phyloP scores from a whole-genome alignment of 345 rosid genomes.

The Salix dunnii region DNA sequence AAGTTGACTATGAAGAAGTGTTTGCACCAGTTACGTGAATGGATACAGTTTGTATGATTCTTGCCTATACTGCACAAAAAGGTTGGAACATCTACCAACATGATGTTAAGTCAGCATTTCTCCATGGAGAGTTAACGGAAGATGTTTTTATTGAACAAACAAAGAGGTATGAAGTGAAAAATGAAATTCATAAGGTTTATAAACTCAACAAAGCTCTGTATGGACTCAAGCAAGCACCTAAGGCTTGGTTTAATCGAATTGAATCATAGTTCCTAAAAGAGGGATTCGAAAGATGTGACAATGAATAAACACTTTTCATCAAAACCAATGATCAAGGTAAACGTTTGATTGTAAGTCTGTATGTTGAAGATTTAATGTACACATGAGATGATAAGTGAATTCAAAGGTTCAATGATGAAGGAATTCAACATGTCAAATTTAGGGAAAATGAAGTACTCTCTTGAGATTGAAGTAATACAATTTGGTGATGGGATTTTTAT shows the following conservation, averaged over 20 bases:
- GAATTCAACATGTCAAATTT: neutral
- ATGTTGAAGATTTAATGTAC: neutral
- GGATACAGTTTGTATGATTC: neutral
- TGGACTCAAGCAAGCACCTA: neutral
- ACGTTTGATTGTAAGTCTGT: neutral
- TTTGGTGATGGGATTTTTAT: neutral
- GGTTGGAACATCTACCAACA: neutral
- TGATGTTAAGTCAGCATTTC: no score
- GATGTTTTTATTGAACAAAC: slow-evolving; percentile 2
- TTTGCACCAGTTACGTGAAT: no score
- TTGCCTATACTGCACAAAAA: slow-evolving; percentile 1
- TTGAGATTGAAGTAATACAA: neutral
- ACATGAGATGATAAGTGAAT: neutral
- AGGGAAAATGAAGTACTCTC: neutral
- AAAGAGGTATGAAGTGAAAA: neutral
- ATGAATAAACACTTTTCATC: slow-evolving; percentile 3
- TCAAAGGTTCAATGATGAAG: neutral
- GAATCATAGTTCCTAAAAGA: no score
- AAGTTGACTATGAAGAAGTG: no score
- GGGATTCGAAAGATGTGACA: neutral
- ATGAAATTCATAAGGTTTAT: no score
- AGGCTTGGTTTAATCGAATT: no score
- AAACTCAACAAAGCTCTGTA: neutral
- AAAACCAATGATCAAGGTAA: slow-evolving; percentile 8
- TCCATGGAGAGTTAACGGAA: neutral